These are phyloP conservation scores for Exutisphaerella laricina DNA, from an alignment of 2,329 filamentous ascomycete genomes.

Conservation along the genomic window DNA sequence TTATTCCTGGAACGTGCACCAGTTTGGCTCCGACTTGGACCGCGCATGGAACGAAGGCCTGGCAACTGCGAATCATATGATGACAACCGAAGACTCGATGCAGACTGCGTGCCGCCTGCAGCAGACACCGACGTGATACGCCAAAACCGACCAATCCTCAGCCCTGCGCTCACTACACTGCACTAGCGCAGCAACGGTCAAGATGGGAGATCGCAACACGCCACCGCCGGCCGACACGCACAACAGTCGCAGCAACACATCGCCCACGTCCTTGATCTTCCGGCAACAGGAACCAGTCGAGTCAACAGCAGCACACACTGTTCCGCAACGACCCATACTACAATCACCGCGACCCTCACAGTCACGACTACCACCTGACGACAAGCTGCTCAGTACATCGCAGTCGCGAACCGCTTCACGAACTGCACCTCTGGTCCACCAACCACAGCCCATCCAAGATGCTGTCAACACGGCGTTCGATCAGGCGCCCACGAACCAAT, in stretches of 20 bases:
- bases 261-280: background rate
- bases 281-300: background rate
- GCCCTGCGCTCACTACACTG: conserved; percentile 1
- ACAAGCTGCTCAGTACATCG: conserved; percentile 8
- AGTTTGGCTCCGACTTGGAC: too few relatives aligned
- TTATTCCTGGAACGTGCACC: background rate
- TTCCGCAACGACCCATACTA: conserved; percentile 4
- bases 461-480: conserved; percentile 54
- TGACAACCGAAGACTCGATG: conserved; percentile 1
- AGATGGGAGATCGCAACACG: background rate
- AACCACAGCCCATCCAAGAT: conserved; percentile 48
- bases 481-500: conserved; percentile 44
- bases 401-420: conserved; percentile 15
- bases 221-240: background rate
- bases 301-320: conserved; percentile 1
- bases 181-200: background rate
- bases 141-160: conserved; percentile 2
- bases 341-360: conserved; percentile 5
- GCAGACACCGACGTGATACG: background rate
- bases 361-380: conserved; percentile 7
- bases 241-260: background rate
- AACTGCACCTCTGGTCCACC: conserved; percentile 19
- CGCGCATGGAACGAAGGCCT: too few relatives aligned
- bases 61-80: background rate
- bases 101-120: background rate